phyloP scores from a whole-genome alignment of 495 filamentous ascomycete genomes.

The Neurospora sp. region DNA sequence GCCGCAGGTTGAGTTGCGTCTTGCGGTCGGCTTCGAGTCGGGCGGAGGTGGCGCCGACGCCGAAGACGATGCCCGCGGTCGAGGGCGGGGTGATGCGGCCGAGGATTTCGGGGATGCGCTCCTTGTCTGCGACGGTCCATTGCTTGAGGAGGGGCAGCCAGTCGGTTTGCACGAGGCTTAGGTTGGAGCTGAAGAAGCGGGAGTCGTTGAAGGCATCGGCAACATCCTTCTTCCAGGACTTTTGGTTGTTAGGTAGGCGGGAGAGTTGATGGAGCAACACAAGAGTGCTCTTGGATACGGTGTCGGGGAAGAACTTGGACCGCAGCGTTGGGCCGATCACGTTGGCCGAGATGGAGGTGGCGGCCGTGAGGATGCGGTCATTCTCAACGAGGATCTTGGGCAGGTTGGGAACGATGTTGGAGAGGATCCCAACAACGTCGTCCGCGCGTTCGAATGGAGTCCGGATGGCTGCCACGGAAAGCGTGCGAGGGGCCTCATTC shows the following conservation, averaged over 20 bases:
- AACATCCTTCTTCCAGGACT: slow-evolving; percentile 87
- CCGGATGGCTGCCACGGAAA: slow-evolving; percentile 13
- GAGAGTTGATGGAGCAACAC: slow-evolving; percentile 67
- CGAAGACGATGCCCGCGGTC: slow-evolving; percentile 95
- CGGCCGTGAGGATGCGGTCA: slow-evolving; percentile 70
- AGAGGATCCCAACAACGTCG: slow-evolving; percentile 72
- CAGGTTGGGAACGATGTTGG: slow-evolving; percentile 67
- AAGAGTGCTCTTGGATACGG: slow-evolving; percentile 60
- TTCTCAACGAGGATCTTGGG: slow-evolving; percentile 77
- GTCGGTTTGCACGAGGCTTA: slow-evolving; percentile 52
- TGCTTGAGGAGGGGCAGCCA: slow-evolving; percentile 81
- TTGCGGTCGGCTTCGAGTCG: slow-evolving; percentile 87
- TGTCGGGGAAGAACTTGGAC: slow-evolving; percentile 80
- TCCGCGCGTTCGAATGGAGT: slow-evolving; percentile 43
- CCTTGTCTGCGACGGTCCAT: slow-evolving; percentile 77
- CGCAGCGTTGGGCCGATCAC: slow-evolving; percentile 75
- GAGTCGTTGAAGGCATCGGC: slow-evolving; percentile 85
- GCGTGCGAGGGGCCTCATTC: slow-evolving; percentile 1
- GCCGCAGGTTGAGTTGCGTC: slow-evolving; percentile 80
- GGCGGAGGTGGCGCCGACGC: slow-evolving; percentile 91
- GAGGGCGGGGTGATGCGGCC: slow-evolving; percentile 71
- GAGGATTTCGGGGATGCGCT: slow-evolving; percentile 72
- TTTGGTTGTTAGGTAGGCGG: slow-evolving; percentile 67
- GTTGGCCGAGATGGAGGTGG: slow-evolving; percentile 69
- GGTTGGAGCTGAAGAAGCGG: slow-evolving; percentile 63